Conservation (phyloP, 1,139 yeast genomes). For the Yamadazyma buinensis region DNA sequence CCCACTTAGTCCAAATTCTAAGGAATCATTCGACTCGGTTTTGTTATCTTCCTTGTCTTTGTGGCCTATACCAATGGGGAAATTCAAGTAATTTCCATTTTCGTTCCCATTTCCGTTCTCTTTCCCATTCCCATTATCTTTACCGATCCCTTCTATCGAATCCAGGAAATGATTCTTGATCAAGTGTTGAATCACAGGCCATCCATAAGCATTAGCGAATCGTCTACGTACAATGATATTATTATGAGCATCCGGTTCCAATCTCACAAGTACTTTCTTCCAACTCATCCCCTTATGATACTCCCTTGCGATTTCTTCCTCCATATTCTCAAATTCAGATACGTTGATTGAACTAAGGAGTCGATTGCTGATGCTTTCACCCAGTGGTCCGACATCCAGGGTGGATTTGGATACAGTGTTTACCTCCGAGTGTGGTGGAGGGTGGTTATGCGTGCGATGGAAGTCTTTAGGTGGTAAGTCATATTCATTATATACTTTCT, state of each 20-base stretch:
- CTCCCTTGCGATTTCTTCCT: slow-evolving; percentile 82
- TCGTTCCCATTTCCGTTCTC: neutral
- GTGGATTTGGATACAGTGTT: neutral
- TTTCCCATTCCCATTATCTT: slow-evolving; percentile 5
- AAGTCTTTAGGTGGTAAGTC: slow-evolving; percentile 21
- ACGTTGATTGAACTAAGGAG: slow-evolving; percentile 21
- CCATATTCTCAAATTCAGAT: slow-evolving; percentile 36
- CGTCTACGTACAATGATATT: slow-evolving; percentile 86
- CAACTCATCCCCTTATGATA: slow-evolving; percentile 86
- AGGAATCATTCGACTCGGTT: slow-evolving; percentile 8
- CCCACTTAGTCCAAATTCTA: slow-evolving; percentile 23
- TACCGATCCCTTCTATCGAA: slow-evolving; percentile 1
- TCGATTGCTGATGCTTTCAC: slow-evolving; percentile 13
- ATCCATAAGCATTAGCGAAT: slow-evolving; percentile 92
- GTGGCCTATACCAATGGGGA: slow-evolving; percentile 4
- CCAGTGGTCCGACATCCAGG: neutral
- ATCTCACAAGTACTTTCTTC: slow-evolving; percentile 85
- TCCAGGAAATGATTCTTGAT: slow-evolving; percentile 36
- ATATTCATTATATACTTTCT: slow-evolving; percentile 34
- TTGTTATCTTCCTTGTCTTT: too few species aligned
- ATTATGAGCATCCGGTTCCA: slow-evolving; percentile 94
- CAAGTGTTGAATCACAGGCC: slow-evolving; percentile 88
- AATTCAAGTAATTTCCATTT: too few species aligned
- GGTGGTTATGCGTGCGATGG: too few species aligned
- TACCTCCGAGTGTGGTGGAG: neutral